Conservation (phyloP, 805 yeast genomes). For the Candida vartiovaarae region DNA sequence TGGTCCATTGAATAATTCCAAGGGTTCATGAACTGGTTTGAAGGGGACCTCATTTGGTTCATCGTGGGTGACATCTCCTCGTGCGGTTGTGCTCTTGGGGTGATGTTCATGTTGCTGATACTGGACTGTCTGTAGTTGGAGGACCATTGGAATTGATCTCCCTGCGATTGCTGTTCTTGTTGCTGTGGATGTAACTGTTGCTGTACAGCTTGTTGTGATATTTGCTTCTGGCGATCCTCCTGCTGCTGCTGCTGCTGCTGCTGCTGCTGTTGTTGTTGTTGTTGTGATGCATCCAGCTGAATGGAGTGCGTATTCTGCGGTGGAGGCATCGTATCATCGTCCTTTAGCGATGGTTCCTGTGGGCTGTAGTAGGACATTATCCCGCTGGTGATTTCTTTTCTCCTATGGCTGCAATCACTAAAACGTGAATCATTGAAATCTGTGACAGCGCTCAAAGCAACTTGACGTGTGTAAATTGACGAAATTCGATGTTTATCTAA, state of each 20-base stretch:
- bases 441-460: no score
- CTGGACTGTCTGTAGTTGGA: slow-evolving; percentile 15
- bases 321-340: slow-evolving; percentile 3
- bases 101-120: slow-evolving; percentile 12
- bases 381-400: neutral
- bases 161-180: slow-evolving; percentile 3
- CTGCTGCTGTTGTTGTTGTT: no score
- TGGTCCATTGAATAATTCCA: slow-evolving; percentile 11
- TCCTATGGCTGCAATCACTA: no score
- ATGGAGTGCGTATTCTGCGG: neutral
- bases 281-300: no score
- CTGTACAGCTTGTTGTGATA: slow-evolving; percentile 1
- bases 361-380: slow-evolving; percentile 20
- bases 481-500: no score
- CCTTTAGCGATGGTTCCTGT: slow-evolving; percentile 19
- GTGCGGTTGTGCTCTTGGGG: slow-evolving; percentile 15
- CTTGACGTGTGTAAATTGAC: no score
- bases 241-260: no score
- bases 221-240: no score
- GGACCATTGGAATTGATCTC: slow-evolving; percentile 19
- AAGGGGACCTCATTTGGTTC: slow-evolving; percentile 16
- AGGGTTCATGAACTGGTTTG: slow-evolving; percentile 23
- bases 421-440: no score
- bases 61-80: slow-evolving; percentile 2
- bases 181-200: slow-evolving; percentile 4